A percentile compares a stretch with the other conserved stretches of the same genome.
Evolutionary conservation across 2,329 filamentous ascomycete genomes (phyloP).

Genomic region (Purpureocillium lavendulum): DNA sequence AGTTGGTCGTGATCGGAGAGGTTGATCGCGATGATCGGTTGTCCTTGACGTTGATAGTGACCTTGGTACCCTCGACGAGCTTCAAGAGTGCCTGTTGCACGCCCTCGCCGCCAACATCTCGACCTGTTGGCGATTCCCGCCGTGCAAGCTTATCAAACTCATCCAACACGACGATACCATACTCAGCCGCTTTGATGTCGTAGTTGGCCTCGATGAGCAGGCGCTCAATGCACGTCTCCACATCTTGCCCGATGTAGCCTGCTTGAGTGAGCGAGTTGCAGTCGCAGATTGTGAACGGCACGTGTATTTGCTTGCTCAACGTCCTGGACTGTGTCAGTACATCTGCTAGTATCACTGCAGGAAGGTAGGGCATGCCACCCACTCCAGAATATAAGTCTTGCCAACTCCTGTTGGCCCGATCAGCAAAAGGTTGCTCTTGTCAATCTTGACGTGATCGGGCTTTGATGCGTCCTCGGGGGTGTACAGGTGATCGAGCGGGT

Average conservation of each 20-base stretch:
- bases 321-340: constrained; percentile 50
- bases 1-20: constrained; percentile 44
- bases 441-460: constrained; percentile 59
- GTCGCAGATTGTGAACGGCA: constrained; percentile 91
- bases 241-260: constrained; percentile 95
- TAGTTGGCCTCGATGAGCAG: constrained; percentile 87
- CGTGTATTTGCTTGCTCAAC: constrained; percentile 82
- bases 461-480: constrained; percentile 35
- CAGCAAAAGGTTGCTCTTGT: constrained; percentile 91
- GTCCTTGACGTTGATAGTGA: constrained; percentile 84
- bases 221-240: constrained; percentile 89
- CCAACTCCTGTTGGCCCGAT: constrained; percentile 91
- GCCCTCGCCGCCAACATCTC: constrained; percentile 92
- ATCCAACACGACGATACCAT: constrained; percentile 90
- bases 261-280: constrained; percentile 95
- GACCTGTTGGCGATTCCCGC: constrained; percentile 76
- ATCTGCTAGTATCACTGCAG: not conserved
- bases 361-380: constrained; percentile 14
- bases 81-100: constrained; percentile 94
- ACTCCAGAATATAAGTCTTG: constrained; percentile 87
- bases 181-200: constrained; percentile 73
- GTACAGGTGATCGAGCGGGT: constrained; percentile 34
- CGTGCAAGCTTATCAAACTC: constrained; percentile 97
- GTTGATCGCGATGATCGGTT: constrained; percentile 51
- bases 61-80: constrained; percentile 89